Base-by-base conservation (phyloP, 2,329 filamentous ascomycete genomes). In the Fusarium pseudograminearum region DNA sequence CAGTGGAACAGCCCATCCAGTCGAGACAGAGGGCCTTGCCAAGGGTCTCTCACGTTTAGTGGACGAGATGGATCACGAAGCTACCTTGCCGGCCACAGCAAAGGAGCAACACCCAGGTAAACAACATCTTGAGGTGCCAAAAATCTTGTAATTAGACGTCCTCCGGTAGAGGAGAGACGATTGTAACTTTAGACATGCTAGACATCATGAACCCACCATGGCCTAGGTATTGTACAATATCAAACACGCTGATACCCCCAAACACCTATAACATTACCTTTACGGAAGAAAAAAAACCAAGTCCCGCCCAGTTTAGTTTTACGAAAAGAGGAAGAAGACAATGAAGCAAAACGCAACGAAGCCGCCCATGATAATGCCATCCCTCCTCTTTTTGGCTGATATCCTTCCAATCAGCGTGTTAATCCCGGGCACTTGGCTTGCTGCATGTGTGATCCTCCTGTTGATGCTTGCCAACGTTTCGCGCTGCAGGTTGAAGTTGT, bases 301-400 rank as follows among this genome's bases (percentile, higher is more conserved):
- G 38, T 50, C 47, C 45, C 16, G 24, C 45, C 41, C 60, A 38
- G 26, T 55, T 61, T 52, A 38, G 26, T 55, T 61, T 52, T 62
- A 82, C 77, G 96, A 92, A 79, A 90, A 97, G 75, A 95, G 88
- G 75, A 98, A 87, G 82, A 97, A 82, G 74, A 98, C 80, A 76
- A 97, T 81, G 77, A 97, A 97, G 82, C 96, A 98, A 73, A 97
- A 87, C 1, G 94, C 94, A 76, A 99, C 94, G 76, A 99, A 97
- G 47, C 85, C 84, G 20, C 93, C 96, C 83, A 99, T 87, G 70
- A 99, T 97, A 72, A 99, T 91, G 31, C 94, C 94, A 80, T 99
- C 96, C 74, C 96, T 90, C 79, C 95, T 89, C 87, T 97, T 97
- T 85, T 97, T 97, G 61, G 93, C 91, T 54, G 94, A 95, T 80